These are phyloP conservation scores for Gastrodia elata DNA, from an alignment of 106 monocot genomes.

Conservation along the genomic window DNA sequence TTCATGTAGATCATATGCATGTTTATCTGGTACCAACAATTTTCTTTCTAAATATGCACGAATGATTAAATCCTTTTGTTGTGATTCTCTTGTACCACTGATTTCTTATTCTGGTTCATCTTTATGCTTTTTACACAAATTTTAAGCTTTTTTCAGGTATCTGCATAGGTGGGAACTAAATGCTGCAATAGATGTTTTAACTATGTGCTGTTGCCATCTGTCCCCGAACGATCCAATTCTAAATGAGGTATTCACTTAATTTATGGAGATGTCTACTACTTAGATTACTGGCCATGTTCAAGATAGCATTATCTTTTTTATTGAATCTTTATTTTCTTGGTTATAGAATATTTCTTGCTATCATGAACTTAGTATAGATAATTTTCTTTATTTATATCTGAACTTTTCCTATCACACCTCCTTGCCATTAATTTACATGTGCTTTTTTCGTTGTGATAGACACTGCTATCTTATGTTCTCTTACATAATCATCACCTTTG, in stretches of 20 bases:
- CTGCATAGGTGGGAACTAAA: constrained; percentile 72
- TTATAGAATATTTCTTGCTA: background rate
- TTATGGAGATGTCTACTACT: background rate
- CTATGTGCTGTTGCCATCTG: constrained; percentile 85
- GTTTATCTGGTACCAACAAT: background rate
- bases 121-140: background rate
- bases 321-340: background rate
- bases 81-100: background rate
- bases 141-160: constrained; percentile 31
- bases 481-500: background rate
- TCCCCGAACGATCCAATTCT: constrained; percentile 44
- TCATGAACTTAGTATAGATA: background rate
- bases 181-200: constrained; percentile 83
- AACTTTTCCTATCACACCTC: background rate
- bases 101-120: background rate
- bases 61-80: background rate
- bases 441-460: background rate
- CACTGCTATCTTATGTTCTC: background rate
- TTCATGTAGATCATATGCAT: background rate
- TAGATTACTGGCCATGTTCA: too few relatives aligned
- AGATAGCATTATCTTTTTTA: background rate
- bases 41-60: background rate
- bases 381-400: background rate
- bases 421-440: background rate
- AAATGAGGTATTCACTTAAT: constrained; percentile 40